Percentiles rank a stretch among this genome's conserved stretches.
phyloP scores from a whole-genome alignment of 169 alveolate genomes.

The Eimeria acervulina region DNA sequence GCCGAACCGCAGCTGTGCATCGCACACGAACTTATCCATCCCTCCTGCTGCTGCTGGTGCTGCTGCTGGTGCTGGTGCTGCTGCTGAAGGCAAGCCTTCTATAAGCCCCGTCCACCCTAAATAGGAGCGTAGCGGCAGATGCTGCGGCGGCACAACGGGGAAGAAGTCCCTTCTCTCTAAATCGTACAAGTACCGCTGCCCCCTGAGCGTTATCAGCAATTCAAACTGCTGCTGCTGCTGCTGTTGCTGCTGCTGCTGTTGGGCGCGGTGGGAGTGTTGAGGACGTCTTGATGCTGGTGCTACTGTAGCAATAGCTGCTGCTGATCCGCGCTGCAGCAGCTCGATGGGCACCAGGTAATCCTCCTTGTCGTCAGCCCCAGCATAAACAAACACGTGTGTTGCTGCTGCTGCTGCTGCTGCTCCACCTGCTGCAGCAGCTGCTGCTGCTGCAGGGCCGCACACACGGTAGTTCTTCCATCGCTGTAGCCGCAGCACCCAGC shows the following conservation, averaged over 20 bases:
- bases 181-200: slow-evolving; percentile 38
- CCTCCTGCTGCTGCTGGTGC: slow-evolving; percentile 15
- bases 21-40: slow-evolving; percentile 14
- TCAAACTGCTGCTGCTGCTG: no score
- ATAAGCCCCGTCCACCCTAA: slow-evolving; percentile 74
- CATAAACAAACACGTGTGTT: slow-evolving; percentile 39
- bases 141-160: slow-evolving; percentile 28
- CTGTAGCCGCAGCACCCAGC: slow-evolving; percentile 61
- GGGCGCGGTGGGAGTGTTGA: background rate
- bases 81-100: slow-evolving; percentile 25
- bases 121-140: slow-evolving; percentile 45
- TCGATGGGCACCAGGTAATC: slow-evolving; percentile 39
- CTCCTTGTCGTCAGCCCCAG: slow-evolving; percentile 21
- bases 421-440: background rate
- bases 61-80: slow-evolving; percentile 50
- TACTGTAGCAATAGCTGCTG: background rate
- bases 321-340: slow-evolving; percentile 19
- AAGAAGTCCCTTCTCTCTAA: background rate
- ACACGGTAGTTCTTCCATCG: background rate
- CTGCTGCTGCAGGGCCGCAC: slow-evolving; percentile 50
- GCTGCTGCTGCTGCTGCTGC: slow-evolving; percentile 56
- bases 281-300: background rate
- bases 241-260: no score
- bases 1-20: slow-evolving; percentile 56
- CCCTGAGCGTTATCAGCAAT: background rate